Base-by-base conservation (phyloP, 345 rosid species). In the Eucalyptus sideroxylon region DNA sequence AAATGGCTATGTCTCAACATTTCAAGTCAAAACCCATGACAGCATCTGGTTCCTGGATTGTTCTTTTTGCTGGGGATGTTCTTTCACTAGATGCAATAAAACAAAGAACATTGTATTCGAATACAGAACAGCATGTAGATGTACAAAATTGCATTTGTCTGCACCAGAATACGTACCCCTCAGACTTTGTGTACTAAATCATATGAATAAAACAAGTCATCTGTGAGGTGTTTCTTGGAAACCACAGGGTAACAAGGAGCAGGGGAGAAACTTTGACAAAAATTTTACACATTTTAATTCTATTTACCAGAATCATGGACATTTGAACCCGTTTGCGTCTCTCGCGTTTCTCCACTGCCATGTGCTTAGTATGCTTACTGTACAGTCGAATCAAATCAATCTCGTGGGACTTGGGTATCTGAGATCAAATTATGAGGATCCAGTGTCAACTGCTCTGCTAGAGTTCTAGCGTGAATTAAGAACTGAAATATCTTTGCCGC, bases 391-490 rank as follows among this genome's bases (percentile, higher is more conserved):
- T 40, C 85, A 12, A 77, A 40, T 77, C 85, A 77, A 77, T 77
- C 47, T 21, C 30, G 30, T 40, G 30, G 47, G 30, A 77, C 85
- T 77, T 77, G 85, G 47, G 85, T 40, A 77, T 40, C 47, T 16
- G 85, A 77, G 47, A 77, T 86, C 55, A 86, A 16, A 49, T 30
- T 37, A 86, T 86, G 51, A 86, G 65, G 55, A n/a, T 34, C 42
- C 62, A 51, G 60, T 86, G 37, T 51, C 87, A 93, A 89, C 69
- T 95, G 93, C 92, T 89, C 89, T 27, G 96, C 97, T 82, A 91
- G 89, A 88, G 91, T 91, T 93, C 93, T 92, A 24, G 95, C 96
- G 60, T 87, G 93, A 72, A 91, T 91, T 89, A 96, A 60, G 37
- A 62, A 88, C 92, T 91, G 92, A 27, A 89, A 89, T 90, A 93